These are phyloP conservation scores for Thelonectria olida DNA, from an alignment of 2,329 filamentous ascomycete genomes.

Conservation along the genomic window DNA sequence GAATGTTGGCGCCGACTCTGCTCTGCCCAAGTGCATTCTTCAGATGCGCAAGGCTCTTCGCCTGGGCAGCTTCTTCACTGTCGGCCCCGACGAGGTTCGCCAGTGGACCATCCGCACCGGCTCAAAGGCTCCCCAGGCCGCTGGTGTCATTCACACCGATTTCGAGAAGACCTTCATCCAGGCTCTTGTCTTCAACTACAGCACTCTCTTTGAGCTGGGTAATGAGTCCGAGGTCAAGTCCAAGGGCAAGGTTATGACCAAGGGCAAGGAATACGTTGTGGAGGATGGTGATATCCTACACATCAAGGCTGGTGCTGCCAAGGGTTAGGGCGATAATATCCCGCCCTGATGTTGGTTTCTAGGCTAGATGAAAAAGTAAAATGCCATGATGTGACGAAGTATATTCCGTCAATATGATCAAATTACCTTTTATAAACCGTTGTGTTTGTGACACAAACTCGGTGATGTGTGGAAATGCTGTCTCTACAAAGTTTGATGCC, in stretches of 20 bases:
- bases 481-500: no score
- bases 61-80: constrained; percentile 96
- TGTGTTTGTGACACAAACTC: no score
- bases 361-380: constrained; percentile 34
- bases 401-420: not conserved
- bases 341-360: constrained; percentile 5
- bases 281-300: constrained; percentile 85
- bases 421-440: not conserved
- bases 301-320: constrained; percentile 89
- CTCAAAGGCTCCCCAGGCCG: constrained; percentile 96
- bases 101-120: constrained; percentile 98
- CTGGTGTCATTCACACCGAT: constrained; percentile 97
- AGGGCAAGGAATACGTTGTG: constrained; percentile 96
- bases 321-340: constrained; percentile 60
- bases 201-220: constrained; percentile 81
- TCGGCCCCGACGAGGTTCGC: constrained; percentile 92
- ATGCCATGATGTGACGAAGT: constrained; percentile 35
- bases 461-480: no score
- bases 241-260: constrained; percentile 97
- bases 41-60: constrained; percentile 94
- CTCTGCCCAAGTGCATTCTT: constrained; percentile 88
- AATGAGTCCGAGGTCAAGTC: constrained; percentile 90
- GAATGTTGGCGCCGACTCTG: constrained; percentile 85
- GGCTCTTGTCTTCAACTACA: constrained; percentile 92
- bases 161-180: constrained; percentile 99